Base-by-base conservation (phyloP, 768 basidiomycete species). In the Phallus indusiatus region DNA sequence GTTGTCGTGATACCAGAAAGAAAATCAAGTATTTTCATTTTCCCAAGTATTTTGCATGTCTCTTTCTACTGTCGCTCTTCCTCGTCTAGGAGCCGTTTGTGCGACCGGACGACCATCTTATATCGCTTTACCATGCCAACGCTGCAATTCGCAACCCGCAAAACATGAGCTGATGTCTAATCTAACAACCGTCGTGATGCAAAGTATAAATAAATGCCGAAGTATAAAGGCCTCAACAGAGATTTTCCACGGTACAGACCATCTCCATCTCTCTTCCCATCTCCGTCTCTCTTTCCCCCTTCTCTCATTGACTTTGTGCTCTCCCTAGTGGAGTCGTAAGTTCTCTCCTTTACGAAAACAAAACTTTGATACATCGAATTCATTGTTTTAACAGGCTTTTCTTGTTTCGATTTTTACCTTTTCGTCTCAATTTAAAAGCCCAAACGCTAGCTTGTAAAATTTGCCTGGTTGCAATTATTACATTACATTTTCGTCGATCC, bases 301-400 rank as follows among this genome's bases (percentile, higher is more conserved):
- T 20, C 36, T 5, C 28, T 28, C 28, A 28, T 28, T 28, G 28
- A 28, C 28, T 28, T 28, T 7, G 28, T 28, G 28, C 28, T 7
- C 57, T 59, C 57, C 57, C 57, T 12, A 59, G 57, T 47, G 50
- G 57, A 53, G 57, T 59, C n/a, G 18, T 48, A 36, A 20, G 33
- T 36, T 9, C 18, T n/a, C 14, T 57, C 18, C 18, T 17, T 22
- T 5, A n/a, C 34, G 24, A 9, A 12, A 12, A 28, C 24, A n/a
- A 34, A 24, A 49, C 22, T 22, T 18, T 22, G 6, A 36, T 22
- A 17, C 20, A n/a, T n/a, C n/a, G n/a, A n/a, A 22, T 1, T 47
- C 20, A 24, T 14, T 33, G 16, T 51, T 35, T 50, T 9, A n/a
- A 2, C 36, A 51, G 57, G 47, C 22, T 57, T 59, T 35, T 22